phyloP scores from a whole-genome alignment of 192 early-diverging fungal species.

The Coemansia sp. region DNA sequence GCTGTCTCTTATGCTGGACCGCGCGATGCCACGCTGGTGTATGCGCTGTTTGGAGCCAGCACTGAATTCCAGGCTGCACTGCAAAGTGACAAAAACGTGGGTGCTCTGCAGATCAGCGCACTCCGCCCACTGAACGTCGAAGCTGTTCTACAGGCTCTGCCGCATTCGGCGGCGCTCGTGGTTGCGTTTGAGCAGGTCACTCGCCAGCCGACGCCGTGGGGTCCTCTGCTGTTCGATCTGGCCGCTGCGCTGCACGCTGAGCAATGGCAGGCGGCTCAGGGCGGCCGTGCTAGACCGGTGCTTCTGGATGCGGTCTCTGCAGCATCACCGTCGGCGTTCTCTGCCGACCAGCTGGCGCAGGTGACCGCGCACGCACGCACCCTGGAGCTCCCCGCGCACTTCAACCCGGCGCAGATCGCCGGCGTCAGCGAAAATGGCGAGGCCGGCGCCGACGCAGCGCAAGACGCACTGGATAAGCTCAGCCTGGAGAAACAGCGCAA shows the following conservation, averaged over 20 bases:
- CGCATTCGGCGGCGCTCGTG: constrained; percentile 62
- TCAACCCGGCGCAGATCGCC: constrained; percentile 36
- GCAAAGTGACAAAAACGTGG: constrained; percentile 50
- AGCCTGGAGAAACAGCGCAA: constrained; percentile 30
- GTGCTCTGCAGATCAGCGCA: constrained; percentile 73
- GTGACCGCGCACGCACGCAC: constrained; percentile 20
- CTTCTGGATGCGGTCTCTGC: constrained; percentile 39
- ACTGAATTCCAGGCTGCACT: constrained; percentile 46
- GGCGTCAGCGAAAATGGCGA: constrained; percentile 20
- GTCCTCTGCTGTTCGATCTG: constrained; percentile 84
- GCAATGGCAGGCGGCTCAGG: constrained; percentile 49
- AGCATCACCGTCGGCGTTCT: constrained; percentile 22
- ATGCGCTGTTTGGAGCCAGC: constrained; percentile 66
- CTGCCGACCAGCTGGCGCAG: constrained; percentile 22
- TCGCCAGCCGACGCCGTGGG: constrained; percentile 67
- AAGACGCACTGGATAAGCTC: constrained; percentile 24
- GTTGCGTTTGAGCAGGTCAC: constrained; percentile 66
- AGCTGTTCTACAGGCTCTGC: constrained; percentile 59
- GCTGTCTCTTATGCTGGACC: constrained; percentile 31
- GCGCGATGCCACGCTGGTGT: constrained; percentile 65
- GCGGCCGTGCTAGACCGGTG: constrained; percentile 36
- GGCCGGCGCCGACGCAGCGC: not conserved
- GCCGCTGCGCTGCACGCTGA: constrained; percentile 66
- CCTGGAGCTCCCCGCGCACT: constrained; percentile 37
- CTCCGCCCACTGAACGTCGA: constrained; percentile 74